phyloP scores from a whole-genome alignment of 495 filamentous ascomycete species.

The Penicillium angulare region DNA sequence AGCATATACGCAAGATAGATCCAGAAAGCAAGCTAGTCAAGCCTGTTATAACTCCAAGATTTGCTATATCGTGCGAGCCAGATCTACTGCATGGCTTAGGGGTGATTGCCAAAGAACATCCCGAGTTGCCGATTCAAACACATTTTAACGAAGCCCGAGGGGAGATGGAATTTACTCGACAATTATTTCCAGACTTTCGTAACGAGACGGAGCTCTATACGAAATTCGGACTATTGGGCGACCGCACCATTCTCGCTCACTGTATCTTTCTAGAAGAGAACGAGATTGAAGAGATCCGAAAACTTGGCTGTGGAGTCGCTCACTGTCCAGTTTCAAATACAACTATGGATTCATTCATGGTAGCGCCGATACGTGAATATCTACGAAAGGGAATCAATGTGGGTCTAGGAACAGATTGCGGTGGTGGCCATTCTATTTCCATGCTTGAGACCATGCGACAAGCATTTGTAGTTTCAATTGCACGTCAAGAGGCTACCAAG shows the following conservation, averaged over 20 bases:
- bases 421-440: constrained; percentile 60
- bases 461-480: constrained; percentile 60
- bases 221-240: constrained; percentile 50
- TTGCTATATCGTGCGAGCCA: constrained; percentile 58
- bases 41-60: constrained; percentile 62
- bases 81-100: constrained; percentile 54
- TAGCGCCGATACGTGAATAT: constrained; percentile 58
- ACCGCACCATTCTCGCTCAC: constrained; percentile 61
- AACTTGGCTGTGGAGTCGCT: constrained; percentile 54
- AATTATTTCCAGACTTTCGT: constrained; percentile 51
- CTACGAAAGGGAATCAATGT: constrained; percentile 59
- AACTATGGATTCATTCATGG: constrained; percentile 60
- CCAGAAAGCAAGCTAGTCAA: constrained; percentile 39
- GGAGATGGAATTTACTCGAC: constrained; percentile 51
- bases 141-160: constrained; percentile 62
- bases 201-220: constrained; percentile 58
- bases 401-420: constrained; percentile 64
- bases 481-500: constrained; percentile 46
- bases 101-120: constrained; percentile 44
- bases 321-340: constrained; percentile 66
- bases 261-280: constrained; percentile 57
- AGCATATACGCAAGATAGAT: constrained; percentile 33
- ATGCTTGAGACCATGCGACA: constrained; percentile 60
- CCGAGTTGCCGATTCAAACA: constrained; percentile 59
- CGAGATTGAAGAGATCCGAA: constrained; percentile 48